Evolutionary conservation across 2,329 filamentous ascomycete species (phyloP).

Genomic region (Fusarium paranaense): DNA sequence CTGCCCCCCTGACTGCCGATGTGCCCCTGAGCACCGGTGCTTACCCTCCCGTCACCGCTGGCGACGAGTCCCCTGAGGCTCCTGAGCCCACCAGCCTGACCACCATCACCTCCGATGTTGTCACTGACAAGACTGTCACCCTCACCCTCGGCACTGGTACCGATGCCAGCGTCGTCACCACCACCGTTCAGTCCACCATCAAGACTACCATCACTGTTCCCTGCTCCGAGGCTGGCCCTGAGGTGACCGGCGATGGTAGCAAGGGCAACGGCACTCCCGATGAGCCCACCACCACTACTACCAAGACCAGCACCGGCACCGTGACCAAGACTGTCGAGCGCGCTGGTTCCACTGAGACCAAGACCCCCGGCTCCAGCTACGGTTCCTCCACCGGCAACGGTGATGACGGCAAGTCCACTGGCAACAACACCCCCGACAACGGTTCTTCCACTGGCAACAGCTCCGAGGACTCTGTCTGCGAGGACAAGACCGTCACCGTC

Average conservation of each 20-base stretch:
- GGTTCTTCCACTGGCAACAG: slow-evolving; percentile 31
- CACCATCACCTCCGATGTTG: slow-evolving; percentile 44
- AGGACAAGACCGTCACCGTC: slow-evolving; percentile 47
- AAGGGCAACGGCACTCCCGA: slow-evolving; percentile 34
- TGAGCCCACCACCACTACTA: slow-evolving; percentile 53
- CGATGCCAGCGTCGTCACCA: slow-evolving; percentile 52
- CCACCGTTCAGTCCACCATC: slow-evolving; percentile 58
- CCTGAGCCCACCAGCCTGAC: slow-evolving; percentile 25
- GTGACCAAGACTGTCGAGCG: slow-evolving; percentile 50
- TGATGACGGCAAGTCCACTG: neutral
- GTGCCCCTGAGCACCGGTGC: slow-evolving; percentile 50
- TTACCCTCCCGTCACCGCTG: slow-evolving; percentile 30
- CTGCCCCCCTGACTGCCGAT: slow-evolving; percentile 28
- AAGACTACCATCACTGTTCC: slow-evolving; percentile 52
- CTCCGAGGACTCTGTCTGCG: slow-evolving; percentile 21
- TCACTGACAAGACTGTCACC: slow-evolving; percentile 50
- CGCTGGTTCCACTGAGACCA: slow-evolving; percentile 35
- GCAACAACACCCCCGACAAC: slow-evolving; percentile 10
- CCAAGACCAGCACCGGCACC: slow-evolving; percentile 52
- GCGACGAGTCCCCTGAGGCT: slow-evolving; percentile 11
- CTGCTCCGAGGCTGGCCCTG: slow-evolving; percentile 28
- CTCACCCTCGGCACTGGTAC: slow-evolving; percentile 50
- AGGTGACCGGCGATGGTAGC: slow-evolving; percentile 31
- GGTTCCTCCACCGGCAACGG: slow-evolving; percentile 33
- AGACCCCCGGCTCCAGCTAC: slow-evolving; percentile 24